phyloP scores from a whole-genome alignment of 805 yeast genomes.

The Middelhovenomyces tepae region DNA sequence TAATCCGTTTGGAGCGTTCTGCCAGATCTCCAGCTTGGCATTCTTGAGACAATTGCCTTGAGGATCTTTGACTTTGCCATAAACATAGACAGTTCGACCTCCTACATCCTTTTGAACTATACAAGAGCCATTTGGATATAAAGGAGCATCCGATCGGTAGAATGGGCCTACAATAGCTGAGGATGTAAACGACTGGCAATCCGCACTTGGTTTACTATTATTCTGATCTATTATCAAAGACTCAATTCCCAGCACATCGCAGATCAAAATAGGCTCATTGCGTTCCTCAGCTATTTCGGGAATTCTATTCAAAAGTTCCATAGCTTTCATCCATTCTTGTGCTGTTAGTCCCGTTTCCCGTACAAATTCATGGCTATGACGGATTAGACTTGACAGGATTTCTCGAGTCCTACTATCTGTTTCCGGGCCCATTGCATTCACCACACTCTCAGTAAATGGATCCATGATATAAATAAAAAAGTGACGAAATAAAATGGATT shows the following conservation, averaged over 20 bases:
- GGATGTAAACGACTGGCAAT: not conserved
- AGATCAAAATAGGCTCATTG: not conserved
- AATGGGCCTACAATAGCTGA: slow-evolving; percentile 1
- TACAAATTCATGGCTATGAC: slow-evolving; percentile 1
- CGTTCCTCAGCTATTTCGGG: not conserved
- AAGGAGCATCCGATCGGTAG: not conserved
- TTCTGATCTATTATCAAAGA: no score
- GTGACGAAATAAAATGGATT: no score
- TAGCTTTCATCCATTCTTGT: not conserved
- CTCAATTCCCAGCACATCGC: not conserved
- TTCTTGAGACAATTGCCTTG: not conserved
- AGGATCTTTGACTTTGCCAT: slow-evolving; percentile 1
- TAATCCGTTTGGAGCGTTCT: not conserved
- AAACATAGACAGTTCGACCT: not conserved
- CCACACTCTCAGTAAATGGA: not conserved
- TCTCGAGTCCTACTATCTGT: not conserved
- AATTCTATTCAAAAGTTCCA: not conserved
- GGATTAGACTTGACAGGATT: not conserved
- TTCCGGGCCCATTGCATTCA: not conserved
- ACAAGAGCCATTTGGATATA: not conserved
- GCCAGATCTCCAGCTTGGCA: slow-evolving; percentile 1
- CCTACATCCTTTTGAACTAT: slow-evolving; percentile 1
- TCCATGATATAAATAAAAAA: no score
- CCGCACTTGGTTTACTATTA: not conserved
- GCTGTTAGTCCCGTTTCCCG: not conserved